These are phyloP conservation scores for Ogataea pini DNA, from an alignment of 805 yeast genomes.

Conservation along the genomic window DNA sequence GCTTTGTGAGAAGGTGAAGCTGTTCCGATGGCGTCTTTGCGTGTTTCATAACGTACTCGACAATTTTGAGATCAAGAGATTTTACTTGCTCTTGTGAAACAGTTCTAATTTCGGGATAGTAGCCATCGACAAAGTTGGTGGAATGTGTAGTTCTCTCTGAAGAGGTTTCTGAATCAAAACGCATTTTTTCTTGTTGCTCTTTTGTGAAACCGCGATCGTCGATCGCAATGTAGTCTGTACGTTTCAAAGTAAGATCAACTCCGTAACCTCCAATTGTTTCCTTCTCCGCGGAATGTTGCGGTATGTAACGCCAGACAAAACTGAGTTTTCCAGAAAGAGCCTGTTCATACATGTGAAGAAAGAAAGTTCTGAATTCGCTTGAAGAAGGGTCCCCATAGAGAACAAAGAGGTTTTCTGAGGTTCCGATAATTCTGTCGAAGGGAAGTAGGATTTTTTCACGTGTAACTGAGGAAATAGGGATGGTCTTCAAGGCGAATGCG, in stretches of 20 bases:
- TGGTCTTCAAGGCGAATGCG: conserved; percentile 74
- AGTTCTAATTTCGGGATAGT: conserved; percentile 34
- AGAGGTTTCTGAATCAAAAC: conserved; percentile 16
- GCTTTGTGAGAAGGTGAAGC: conserved; percentile 39
- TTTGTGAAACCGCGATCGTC: conserved; percentile 54
- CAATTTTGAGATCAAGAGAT: conserved; percentile 42
- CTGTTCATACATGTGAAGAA: conserved; percentile 56
- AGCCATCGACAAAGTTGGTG: conserved; percentile 7
- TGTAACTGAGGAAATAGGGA: conserved; percentile 27
- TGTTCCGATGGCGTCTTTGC: conserved; percentile 29
- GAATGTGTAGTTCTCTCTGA: background rate
- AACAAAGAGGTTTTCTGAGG: conserved; percentile 37
- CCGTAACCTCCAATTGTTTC: conserved; percentile 62
- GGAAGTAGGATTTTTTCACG: conserved; percentile 32
- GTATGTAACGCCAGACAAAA: conserved; percentile 75
- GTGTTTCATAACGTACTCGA: conserved; percentile 39
- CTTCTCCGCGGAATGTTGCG: conserved; percentile 27
- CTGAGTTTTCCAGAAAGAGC: conserved; percentile 66
- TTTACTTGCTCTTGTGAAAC: conserved; percentile 36
- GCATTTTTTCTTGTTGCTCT: conserved; percentile 32
- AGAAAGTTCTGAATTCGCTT: conserved; percentile 54
- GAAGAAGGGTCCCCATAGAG: conserved; percentile 67
- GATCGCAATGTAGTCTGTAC: conserved; percentile 65
- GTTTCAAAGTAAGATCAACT: conserved; percentile 59
- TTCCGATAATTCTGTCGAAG: conserved; percentile 69